Conservation (phyloP, 805 yeast species). For the Yamadazyma nakazawae region DNA sequence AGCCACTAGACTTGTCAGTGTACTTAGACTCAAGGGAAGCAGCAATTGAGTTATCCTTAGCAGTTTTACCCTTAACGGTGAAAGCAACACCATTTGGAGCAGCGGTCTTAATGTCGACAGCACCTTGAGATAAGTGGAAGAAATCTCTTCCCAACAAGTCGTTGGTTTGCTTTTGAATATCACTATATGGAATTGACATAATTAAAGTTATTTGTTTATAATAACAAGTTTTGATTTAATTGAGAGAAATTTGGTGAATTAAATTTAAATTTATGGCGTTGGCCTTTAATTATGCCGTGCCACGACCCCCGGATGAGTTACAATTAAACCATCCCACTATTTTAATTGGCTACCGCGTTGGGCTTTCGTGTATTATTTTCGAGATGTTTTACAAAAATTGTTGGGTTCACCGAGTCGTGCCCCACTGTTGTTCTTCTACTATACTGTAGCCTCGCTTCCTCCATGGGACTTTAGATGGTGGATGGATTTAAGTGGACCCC, state of each 20-base stretch:
- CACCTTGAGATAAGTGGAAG: slow-evolving; percentile 85
- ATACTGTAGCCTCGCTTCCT: no score
- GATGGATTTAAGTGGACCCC: background rate
- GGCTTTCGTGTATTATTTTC: background rate
- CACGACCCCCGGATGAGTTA: background rate
- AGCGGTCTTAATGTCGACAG: slow-evolving; percentile 83
- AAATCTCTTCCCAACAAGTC: slow-evolving; percentile 88
- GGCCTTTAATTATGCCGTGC: background rate
- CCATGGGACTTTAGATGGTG: background rate
- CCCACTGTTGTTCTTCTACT: background rate
- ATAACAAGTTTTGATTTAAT: background rate
- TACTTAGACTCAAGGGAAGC: slow-evolving; percentile 90
- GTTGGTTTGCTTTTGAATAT: slow-evolving; percentile 89
- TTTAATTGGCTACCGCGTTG: background rate
- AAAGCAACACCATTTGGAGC: slow-evolving; percentile 97
- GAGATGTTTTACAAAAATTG: background rate
- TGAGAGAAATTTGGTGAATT: background rate
- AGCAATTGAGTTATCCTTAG: slow-evolving; percentile 75
- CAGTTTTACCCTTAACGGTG: slow-evolving; percentile 87
- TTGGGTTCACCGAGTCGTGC: background rate
- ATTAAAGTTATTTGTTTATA: background rate
- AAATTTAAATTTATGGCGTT: slow-evolving; percentile 1
- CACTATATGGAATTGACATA: slow-evolving; percentile 82
- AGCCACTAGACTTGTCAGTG: slow-evolving; percentile 87
- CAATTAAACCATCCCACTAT: background rate